A percentile compares a stretch with the other conserved stretches of the same genome.
These are phyloP conservation scores for Acer yangbiense DNA, from an alignment of 345 rosid species.

Conservation along the genomic window DNA sequence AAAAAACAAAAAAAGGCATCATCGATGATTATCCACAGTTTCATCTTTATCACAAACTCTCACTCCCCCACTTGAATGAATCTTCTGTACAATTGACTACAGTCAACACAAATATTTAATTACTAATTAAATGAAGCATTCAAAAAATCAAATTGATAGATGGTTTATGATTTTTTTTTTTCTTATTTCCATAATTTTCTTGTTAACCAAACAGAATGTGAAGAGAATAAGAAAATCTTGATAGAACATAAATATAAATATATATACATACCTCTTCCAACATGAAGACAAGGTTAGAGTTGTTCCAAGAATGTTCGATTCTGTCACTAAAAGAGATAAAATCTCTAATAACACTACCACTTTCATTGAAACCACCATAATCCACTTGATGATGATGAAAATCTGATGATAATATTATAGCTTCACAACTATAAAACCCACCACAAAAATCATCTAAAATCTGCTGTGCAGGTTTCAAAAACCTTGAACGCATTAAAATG, in stretches of 20 bases:
- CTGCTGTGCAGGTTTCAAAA: conserved; percentile 41
- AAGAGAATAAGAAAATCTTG: neutral
- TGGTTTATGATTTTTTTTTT: neutral
- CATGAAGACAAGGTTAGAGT: conserved; percentile 38
- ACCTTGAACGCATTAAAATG: conserved; percentile 33
- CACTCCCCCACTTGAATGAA: too few relatives aligned
- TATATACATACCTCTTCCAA: conserved; percentile 40
- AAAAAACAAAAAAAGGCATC: neutral
- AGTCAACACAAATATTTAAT: too few relatives aligned
- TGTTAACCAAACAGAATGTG: conserved; percentile 9
- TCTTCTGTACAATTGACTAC: neutral
- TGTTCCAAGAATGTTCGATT: conserved; percentile 32
- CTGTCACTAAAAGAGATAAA: conserved; percentile 25
- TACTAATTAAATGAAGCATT: too few relatives aligned
- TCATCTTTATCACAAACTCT: too few relatives aligned
- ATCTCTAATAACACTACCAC: conserved; percentile 25
- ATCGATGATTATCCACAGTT: neutral
- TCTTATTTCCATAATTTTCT: neutral
- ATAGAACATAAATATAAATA: neutral
- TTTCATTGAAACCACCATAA: conserved; percentile 5
- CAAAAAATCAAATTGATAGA: neutral
- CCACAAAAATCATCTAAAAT: conserved; percentile 35
- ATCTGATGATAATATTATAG: neutral
- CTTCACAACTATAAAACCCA: neutral
- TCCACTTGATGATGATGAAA: conserved; percentile 17